Evolutionary conservation across 106 monocot genomes (phyloP).

Genomic region (Posidonia australis): DNA sequence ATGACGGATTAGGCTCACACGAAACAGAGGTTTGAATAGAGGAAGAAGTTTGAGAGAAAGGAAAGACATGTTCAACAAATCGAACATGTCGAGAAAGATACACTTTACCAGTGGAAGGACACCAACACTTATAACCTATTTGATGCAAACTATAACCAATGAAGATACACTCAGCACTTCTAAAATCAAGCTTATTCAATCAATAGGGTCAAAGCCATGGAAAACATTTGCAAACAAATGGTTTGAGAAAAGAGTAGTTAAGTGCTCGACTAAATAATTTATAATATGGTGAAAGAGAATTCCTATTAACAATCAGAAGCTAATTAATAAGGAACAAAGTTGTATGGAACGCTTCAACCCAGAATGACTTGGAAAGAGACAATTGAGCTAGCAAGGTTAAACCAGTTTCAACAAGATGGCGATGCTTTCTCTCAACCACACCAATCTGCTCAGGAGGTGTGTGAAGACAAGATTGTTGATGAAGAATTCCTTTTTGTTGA

Average conservation of each 20-base stretch:
- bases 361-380: too few species aligned
- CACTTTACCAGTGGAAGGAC: too few species aligned
- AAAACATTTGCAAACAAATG: too few species aligned
- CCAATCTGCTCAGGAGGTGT: slow-evolving; percentile 5
- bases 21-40: background rate
- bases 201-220: background rate
- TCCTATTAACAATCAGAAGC: background rate
- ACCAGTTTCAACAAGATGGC: too few species aligned
- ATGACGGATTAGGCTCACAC: background rate
- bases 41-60: background rate
- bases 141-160: background rate
- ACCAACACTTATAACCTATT: slow-evolving; percentile 7
- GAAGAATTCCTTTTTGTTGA: too few species aligned
- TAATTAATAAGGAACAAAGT: background rate
- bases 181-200: background rate
- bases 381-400: too few species aligned
- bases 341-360: background rate
- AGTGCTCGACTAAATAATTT: background rate
- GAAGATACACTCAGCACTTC: background rate
- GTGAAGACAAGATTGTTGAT: slow-evolving; percentile 2
- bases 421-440: too few species aligned
- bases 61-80: too few species aligned
- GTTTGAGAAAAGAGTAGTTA: too few species aligned
- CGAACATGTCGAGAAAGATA: too few species aligned
- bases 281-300: background rate